A percentile compares a stretch with the other conserved stretches of the same genome.
Evolutionary conservation across 2,329 filamentous ascomycete species (phyloP).

Genomic region (Chlorencoelia australis): DNA sequence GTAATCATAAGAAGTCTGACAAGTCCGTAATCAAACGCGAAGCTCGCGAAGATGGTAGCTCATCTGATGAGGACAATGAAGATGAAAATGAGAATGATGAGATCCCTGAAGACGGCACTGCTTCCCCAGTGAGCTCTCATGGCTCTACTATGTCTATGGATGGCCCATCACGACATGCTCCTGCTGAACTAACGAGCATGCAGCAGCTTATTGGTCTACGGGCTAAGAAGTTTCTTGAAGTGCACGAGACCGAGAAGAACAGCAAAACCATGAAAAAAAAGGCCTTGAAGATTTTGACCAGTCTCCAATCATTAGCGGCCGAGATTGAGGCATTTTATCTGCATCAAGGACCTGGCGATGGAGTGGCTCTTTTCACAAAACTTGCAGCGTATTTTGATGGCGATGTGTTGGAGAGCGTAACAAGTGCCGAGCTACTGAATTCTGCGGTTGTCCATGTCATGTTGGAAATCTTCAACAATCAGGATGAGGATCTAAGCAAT

Average conservation of each 20-base stretch:
- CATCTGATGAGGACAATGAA: constrained; percentile 32
- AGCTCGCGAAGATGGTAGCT: constrained; percentile 36
- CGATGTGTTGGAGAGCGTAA: constrained; percentile 84
- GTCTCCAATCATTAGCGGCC: constrained; percentile 59
- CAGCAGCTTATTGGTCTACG: constrained; percentile 64
- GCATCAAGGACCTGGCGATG: constrained; percentile 42
- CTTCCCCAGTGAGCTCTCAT: constrained; percentile 38
- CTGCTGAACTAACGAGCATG: constrained; percentile 45
- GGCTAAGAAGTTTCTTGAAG: constrained; percentile 74
- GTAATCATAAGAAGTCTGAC: constrained; percentile 25
- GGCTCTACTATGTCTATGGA: constrained; percentile 56
- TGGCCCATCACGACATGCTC: constrained; percentile 38
- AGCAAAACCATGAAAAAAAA: constrained; percentile 68
- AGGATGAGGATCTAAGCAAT: constrained; percentile 48
- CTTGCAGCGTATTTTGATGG: constrained; percentile 80
- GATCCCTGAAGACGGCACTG: constrained; percentile 35
- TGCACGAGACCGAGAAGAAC: constrained; percentile 67
- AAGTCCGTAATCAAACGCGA: constrained; percentile 23
- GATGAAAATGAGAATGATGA: constrained; percentile 42
- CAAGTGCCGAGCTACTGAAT: constrained; percentile 85
- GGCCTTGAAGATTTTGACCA: constrained; percentile 63
- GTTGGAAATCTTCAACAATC: constrained; percentile 69
- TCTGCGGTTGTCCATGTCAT: constrained; percentile 82
- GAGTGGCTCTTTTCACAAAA: constrained; percentile 58
- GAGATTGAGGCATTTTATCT: constrained; percentile 67